Evolutionary conservation across 2,329 filamentous ascomycete genomes (phyloP), one percentile per base, ranked within the genome.

Genomic region (Hypomyces rosellus): DNA sequence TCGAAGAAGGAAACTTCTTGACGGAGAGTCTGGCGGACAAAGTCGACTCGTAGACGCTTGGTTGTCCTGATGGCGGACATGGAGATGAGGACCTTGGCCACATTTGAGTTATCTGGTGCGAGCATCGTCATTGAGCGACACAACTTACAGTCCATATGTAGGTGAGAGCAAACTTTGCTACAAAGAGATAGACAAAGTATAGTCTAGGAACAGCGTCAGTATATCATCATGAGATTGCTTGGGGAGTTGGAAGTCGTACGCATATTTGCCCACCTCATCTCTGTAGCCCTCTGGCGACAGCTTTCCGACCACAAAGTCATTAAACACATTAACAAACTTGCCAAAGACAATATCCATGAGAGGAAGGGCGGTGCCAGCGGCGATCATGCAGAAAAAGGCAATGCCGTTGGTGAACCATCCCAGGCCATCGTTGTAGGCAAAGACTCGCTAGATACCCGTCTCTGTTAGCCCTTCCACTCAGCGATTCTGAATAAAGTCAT

Each of bases 341-440:
- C 79, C 79, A 60, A 83, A 80, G 6, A 83, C 69, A 37, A 84
- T 67, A 36, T 81, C 78, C 77, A 84, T 82, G 34, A 82, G 57
- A 0, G 78, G 79, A 6, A 79, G 56, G 11, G 65, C 57, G 2
- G 63, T 63, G 41, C 70, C 70, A 1, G 69, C 56, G 7, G 60
- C 66, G 15, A 73, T 57, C 64, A 70, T 68, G 52, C 62, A 66
- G 15, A 68, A 9, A 14, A 68, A 55, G 18, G 70, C 67, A 15
- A 69, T 47, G 16, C 40, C 45, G 46, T 72, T 72, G 43, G 70
- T 54, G 15, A 60, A 37, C 67, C 69, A 73, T 48, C 69, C 69
- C 4, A 57, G 14, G 5, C 54, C 50, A 50, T 73, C 67, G 43
- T 68, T 71, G 59, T 73, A 73, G 9, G 54, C 57, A 45, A 71